A percentile compares a stretch with the other conserved stretches of the same genome.
Evolutionary conservation across 2,329 filamentous ascomycete species (phyloP).

Genomic region (Podosphaera leucotricha): DNA sequence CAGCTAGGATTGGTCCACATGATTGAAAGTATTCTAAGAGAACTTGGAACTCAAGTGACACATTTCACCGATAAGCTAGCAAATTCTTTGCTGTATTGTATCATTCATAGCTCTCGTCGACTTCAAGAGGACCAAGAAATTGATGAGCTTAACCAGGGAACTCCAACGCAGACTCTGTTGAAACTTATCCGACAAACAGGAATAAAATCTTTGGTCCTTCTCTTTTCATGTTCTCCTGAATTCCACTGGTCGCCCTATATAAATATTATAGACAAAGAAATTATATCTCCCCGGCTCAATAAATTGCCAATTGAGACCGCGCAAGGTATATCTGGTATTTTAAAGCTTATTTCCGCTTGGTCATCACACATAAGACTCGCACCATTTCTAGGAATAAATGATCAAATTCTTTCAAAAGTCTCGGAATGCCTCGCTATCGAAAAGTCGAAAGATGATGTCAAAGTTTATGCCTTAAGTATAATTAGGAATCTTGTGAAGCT

Average conservation of each 20-base stretch:
- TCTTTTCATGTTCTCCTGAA: constrained; percentile 50
- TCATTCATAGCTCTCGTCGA: constrained; percentile 43
- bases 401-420: constrained; percentile 41
- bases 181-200: constrained; percentile 45
- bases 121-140: constrained; percentile 19
- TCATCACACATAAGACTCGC: constrained; percentile 42
- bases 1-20: constrained; percentile 85
- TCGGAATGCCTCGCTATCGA: constrained; percentile 47
- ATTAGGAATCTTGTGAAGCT: constrained; percentile 44
- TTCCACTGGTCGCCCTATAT: constrained; percentile 55
- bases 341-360: constrained; percentile 66
- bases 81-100: constrained; percentile 59
- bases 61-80: constrained; percentile 46
- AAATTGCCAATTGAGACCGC: constrained; percentile 68
- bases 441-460: constrained; percentile 70
- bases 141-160: constrained; percentile 14
- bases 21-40: constrained; percentile 66
- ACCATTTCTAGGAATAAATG: constrained; percentile 37
- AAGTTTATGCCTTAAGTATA: constrained; percentile 56
- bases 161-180: constrained; percentile 29
- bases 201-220: constrained; percentile 58
- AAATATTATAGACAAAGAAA: constrained; percentile 43
- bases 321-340: constrained; percentile 64
- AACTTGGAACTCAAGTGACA: constrained; percentile 50
- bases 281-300: constrained; percentile 53